phyloP scores from a whole-genome alignment of 768 basidiomycete genomes.

The Roridomyces roridus region DNA sequence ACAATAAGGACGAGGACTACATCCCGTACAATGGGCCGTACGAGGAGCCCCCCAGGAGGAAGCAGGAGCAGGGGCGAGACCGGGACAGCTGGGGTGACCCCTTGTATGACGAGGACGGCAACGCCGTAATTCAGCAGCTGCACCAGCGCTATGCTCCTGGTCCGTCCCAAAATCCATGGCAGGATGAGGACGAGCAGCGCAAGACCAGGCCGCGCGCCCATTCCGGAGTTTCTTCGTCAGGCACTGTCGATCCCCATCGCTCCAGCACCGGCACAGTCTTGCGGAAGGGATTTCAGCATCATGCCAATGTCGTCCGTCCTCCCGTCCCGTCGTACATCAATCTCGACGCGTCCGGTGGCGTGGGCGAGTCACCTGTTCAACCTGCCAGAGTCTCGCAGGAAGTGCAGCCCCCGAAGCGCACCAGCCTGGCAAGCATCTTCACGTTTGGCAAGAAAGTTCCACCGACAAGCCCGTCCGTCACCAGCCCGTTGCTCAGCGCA shows the following conservation, averaged over 20 bases:
- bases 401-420: slow-evolving; percentile 39
- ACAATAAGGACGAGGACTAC: slow-evolving; percentile 58
- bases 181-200: slow-evolving; percentile 27
- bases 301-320: slow-evolving; percentile 37
- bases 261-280: slow-evolving; percentile 31
- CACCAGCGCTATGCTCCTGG: slow-evolving; percentile 32
- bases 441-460: slow-evolving; percentile 44
- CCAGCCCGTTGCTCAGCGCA: neutral
- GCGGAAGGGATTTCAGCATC: slow-evolving; percentile 40
- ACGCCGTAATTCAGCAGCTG: slow-evolving; percentile 36
- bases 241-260: slow-evolving; percentile 42
- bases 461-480: slow-evolving; percentile 18
- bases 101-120: slow-evolving; percentile 35
- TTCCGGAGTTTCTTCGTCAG: slow-evolving; percentile 51
- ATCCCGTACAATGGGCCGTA: slow-evolving; percentile 71
- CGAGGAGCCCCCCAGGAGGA: slow-evolving; percentile 43
- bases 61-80: slow-evolving; percentile 36
- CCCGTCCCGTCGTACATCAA: slow-evolving; percentile 50
- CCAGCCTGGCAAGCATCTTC: slow-evolving; percentile 62
- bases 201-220: slow-evolving; percentile 35
- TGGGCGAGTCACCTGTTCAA: slow-evolving; percentile 69
- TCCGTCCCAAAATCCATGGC: slow-evolving; percentile 16
- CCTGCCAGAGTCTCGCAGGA: slow-evolving; percentile 37
- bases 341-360: slow-evolving; percentile 58
- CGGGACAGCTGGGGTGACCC: slow-evolving; percentile 50